phyloP scores from a whole-genome alignment of 768 basidiomycete genomes.

The Mycena floridula region DNA sequence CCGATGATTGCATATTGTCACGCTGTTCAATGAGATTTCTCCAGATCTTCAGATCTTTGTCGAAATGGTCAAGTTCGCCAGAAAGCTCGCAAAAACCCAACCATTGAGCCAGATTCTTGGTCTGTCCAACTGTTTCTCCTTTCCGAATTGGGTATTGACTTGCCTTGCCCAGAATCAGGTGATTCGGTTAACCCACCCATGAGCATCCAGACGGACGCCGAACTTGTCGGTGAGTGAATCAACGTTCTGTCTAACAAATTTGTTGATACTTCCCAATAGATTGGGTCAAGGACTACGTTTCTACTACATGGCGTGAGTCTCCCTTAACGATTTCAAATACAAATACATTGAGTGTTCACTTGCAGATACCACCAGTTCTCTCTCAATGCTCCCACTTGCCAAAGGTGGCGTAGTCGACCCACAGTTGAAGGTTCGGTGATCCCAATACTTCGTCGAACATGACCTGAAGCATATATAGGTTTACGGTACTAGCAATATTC shows the following conservation, averaged over 20 bases:
- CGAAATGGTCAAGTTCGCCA: constrained; percentile 26
- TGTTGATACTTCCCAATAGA: neutral
- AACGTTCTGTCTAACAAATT: neutral
- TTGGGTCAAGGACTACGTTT: constrained; percentile 15
- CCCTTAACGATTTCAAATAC: constrained; percentile 3
- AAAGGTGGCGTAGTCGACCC: constrained; percentile 48
- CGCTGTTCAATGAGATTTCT: neutral
- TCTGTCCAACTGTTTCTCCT: constrained; percentile 7
- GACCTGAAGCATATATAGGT: neutral
- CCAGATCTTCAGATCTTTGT: constrained; percentile 28
- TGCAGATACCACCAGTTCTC: constrained; percentile 40
- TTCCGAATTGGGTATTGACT: too few species aligned
- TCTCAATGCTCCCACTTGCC: constrained; percentile 48
- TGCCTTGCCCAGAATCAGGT: neutral
- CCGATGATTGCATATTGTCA: constrained; percentile 13
- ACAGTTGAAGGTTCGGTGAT: constrained; percentile 32
- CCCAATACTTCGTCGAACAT: too few species aligned
- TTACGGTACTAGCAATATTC: constrained; percentile 50
- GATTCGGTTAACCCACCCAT: neutral
- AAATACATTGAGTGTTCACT: constrained; percentile 30
- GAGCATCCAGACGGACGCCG: neutral
- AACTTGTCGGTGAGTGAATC: neutral
- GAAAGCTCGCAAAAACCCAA: constrained; percentile 17
- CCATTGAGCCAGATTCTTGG: constrained; percentile 16
- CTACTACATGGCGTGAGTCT: constrained; percentile 22